Evolutionary conservation across 192 early-diverging fungal genomes (phyloP).

Genomic region (Spinellus fusiger): DNA sequence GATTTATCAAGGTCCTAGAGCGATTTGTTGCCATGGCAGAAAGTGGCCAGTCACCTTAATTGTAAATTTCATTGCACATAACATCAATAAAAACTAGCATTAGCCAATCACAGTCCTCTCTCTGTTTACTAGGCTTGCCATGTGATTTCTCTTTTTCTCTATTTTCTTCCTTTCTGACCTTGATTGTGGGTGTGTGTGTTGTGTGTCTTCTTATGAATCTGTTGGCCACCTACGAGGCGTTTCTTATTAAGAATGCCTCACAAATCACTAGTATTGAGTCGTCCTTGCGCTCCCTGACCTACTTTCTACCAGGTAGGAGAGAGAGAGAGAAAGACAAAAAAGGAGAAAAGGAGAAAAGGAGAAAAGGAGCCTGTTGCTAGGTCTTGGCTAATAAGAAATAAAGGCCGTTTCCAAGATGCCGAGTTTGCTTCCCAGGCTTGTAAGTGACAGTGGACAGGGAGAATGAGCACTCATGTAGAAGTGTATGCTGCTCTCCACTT

Average conservation of each 20-base stretch:
- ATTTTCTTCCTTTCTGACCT: constrained; percentile 3
- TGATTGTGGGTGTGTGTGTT: neutral
- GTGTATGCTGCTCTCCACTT: constrained; percentile 77
- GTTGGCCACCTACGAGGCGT: constrained; percentile 71
- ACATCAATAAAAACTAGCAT: too few species aligned
- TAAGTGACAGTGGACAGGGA: constrained; percentile 21
- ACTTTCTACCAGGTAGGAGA: constrained; percentile 75
- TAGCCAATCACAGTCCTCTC: too few species aligned
- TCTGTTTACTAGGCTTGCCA: too few species aligned
- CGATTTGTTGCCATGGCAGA: constrained; percentile 41
- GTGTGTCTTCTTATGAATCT: constrained; percentile 37
- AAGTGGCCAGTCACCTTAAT: neutral
- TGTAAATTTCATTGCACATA: neutral
- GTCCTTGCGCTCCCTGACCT: constrained; percentile 79
- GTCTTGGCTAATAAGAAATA: neutral
- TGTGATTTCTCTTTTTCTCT: constrained; percentile 3
- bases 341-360: too few species aligned
- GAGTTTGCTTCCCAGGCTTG: constrained; percentile 87
- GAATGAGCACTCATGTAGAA: constrained; percentile 9
- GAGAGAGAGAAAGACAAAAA: neutral
- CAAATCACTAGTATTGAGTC: constrained; percentile 86
- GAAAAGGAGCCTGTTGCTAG: neutral
- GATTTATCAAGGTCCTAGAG: constrained; percentile 81
- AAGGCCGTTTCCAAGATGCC: constrained; percentile 87
- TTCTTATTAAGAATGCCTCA: constrained; percentile 82